These are phyloP conservation scores for Poa annua DNA, from an alignment of 176 grass and related monocot genomes.

Conservation along the genomic window DNA sequence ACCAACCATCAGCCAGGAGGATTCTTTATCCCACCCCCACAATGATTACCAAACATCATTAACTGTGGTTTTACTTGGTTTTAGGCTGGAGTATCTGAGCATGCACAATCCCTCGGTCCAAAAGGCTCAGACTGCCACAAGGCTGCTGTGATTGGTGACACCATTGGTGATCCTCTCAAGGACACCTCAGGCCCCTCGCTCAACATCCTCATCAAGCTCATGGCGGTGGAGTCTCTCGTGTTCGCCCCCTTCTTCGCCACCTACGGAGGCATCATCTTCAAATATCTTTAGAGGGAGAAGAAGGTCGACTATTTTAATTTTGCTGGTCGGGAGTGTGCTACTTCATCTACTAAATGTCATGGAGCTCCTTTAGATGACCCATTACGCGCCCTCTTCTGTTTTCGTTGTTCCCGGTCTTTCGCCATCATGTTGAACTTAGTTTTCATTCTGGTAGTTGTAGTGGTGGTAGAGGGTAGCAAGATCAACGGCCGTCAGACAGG, in stretches of 20 bases:
- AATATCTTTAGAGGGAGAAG: constrained; percentile 51
- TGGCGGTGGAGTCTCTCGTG: constrained; percentile 91
- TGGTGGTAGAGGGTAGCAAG: constrained; percentile 24
- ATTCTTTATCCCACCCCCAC: background rate
- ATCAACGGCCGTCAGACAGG: constrained; percentile 24
- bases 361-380: constrained; percentile 11
- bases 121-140: constrained; percentile 93
- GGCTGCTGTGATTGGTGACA: constrained; percentile 94
- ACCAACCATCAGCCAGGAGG: background rate
- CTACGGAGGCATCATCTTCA: constrained; percentile 89
- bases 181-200: constrained; percentile 92
- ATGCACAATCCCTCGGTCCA: constrained; percentile 68
- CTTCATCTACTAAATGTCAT: constrained; percentile 9
- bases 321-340: background rate
- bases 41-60: background rate
- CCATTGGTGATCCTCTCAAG: constrained; percentile 91
- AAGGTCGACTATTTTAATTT: constrained; percentile 16
- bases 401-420: background rate
- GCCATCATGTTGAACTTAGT: constrained; percentile 13
- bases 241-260: constrained; percentile 94
- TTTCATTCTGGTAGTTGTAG: constrained; percentile 22
- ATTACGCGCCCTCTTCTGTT: background rate
- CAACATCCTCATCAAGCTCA: constrained; percentile 98
- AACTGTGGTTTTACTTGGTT: constrained; percentile 22
- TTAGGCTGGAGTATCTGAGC: constrained; percentile 90